phyloP scores from a whole-genome alignment of 1,284 basidiomycete species.

The Pseudozyma flocculosa region DNA sequence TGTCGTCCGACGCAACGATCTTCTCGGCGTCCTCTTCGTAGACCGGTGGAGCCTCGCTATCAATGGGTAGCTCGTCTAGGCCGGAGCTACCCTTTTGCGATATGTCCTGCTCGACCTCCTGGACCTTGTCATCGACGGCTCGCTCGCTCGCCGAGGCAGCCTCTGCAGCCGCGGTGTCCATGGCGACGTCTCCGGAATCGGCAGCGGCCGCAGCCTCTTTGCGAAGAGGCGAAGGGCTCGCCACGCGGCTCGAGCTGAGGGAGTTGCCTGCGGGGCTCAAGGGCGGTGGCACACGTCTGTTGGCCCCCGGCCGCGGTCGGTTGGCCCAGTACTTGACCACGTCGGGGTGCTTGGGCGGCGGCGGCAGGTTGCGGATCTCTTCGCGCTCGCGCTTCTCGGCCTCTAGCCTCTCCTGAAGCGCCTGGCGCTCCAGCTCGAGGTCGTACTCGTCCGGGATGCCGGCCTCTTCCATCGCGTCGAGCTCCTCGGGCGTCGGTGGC shows the following conservation, averaged over 20 bases:
- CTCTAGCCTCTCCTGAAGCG: conserved; percentile 10
- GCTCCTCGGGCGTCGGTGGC: conserved; percentile 53
- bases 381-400: conserved; percentile 21
- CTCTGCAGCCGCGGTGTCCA: too few species aligned
- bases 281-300: background rate
- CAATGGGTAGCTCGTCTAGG: too few species aligned
- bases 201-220: too few species aligned
- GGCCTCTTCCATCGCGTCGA: conserved; percentile 50
- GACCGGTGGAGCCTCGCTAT: too few species aligned
- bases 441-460: conserved; percentile 56
- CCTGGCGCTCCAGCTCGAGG: conserved; percentile 31
- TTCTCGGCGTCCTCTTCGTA: too few species aligned
- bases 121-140: too few species aligned
- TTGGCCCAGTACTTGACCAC: conserved; percentile 11
- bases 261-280: background rate
- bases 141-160: too few species aligned
- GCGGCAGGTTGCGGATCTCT: conserved; percentile 34
- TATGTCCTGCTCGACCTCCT: too few species aligned
- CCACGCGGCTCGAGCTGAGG: background rate
- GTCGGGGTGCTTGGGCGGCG: conserved; percentile 35
- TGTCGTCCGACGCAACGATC: too few species aligned
- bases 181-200: too few species aligned
- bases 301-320: background rate
- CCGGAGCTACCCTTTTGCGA: too few species aligned
- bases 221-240: background rate